Evolutionary conservation across 495 filamentous ascomycete species (phyloP).

Genomic region (Clavariopsis aquatica): DNA sequence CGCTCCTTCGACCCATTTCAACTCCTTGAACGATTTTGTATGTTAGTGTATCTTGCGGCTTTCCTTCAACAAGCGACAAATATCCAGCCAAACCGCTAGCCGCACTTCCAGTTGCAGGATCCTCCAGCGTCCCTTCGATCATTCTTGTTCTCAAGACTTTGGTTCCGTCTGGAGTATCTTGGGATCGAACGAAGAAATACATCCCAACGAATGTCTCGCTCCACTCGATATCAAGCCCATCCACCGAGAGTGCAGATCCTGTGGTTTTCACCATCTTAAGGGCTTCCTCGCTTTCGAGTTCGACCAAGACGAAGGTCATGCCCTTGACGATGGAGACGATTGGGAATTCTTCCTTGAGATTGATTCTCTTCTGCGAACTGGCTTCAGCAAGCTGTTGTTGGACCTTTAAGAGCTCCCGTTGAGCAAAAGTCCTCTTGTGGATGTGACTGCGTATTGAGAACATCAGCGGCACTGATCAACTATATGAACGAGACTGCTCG

Average conservation of each 20-base stretch:
- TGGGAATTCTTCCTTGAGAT: constrained; percentile 46
- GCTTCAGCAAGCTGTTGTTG: constrained; percentile 40
- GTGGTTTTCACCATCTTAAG: constrained; percentile 45
- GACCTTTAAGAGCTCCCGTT: constrained; percentile 36
- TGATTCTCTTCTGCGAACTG: constrained; percentile 41
- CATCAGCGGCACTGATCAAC: background rate
- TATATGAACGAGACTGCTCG: background rate
- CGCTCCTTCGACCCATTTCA: constrained; percentile 73
- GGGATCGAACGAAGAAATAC: constrained; percentile 58
- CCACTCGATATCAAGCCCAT: constrained; percentile 59
- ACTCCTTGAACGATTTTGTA: constrained; percentile 70
- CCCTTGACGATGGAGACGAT: constrained; percentile 68
- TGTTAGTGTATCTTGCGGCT: constrained; percentile 40
- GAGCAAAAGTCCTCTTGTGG: constrained; percentile 51
- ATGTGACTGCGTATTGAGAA: constrained; percentile 45
- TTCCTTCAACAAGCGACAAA: constrained; percentile 53
- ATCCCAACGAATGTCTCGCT: constrained; percentile 51
- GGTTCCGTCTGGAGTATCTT: constrained; percentile 40
- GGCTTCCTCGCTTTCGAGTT: constrained; percentile 51
- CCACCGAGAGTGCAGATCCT: constrained; percentile 19
- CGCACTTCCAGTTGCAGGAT: constrained; percentile 70
- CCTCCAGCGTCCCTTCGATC: constrained; percentile 59
- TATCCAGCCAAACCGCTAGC: constrained; percentile 59
- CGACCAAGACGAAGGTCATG: constrained; percentile 64
- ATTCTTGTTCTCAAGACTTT: constrained; percentile 53